Evolutionary conservation across 805 yeast species (phyloP), one percentile per base, ranked within the genome.

Genomic region (Scheffersomyces stipitis): DNA sequence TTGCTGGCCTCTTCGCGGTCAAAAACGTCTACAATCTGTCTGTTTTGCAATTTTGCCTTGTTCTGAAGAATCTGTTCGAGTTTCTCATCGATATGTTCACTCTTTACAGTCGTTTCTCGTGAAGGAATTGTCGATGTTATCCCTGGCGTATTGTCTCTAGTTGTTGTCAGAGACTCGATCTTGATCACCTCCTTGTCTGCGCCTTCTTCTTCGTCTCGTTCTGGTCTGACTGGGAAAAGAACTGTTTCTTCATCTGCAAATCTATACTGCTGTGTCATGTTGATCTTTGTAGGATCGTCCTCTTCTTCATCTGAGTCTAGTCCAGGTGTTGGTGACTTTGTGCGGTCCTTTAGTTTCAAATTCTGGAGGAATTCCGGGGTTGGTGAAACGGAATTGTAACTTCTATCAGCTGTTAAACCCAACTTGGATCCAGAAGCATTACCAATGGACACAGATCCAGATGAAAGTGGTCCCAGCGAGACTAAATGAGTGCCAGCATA

Each of bases 181-280:
- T 34, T 26, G 32, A 30, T 23, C 9, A 32, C 33, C 26, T 39
- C 36, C 10, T 37, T 46, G 23, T 36, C 42, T 24, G 33, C 44
- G 26, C 57, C 73, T 26, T 60, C 64, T 36, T 67, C 72, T 22
- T 68, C 72, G 8, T 66, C 62, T 58, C 88, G 71, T 7, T 69
- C 69, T 1, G 91, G 86, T 48, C 89, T 73, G 4, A 84, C 81
- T 0, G 91, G 91, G 65, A 84, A 82, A 22, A 82, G 56, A 14
- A 66, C 73, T 0, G 80, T 69, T 37, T 77, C 82, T n/a, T 62
- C 67, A 17, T 66, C 78, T 15, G 68, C 75, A 46, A 76, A 70
- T 18, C 62, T 63, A 44, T 78, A 79, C 33, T 75, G 82, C 49
- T 74, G 72, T 37, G 78, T 80, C 85, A 83, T 80, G 57, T 83